phyloP scores from a whole-genome alignment of 164 flowering plant genomes.

The Piper longum region DNA sequence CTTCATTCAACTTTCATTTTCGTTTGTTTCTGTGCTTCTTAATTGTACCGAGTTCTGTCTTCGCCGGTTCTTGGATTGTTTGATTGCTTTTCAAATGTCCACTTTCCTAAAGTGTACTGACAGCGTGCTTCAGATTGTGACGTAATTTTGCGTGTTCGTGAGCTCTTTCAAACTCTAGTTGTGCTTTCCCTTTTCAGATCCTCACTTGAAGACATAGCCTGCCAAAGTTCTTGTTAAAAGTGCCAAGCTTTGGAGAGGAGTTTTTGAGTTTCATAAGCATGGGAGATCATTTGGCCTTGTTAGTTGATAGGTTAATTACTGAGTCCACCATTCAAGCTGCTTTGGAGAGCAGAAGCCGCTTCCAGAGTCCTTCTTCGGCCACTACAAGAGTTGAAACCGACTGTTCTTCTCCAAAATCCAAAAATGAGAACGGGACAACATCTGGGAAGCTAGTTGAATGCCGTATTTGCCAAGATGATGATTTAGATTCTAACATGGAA shows the following conservation, averaged over 20 bases:
- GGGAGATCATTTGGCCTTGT: slow-evolving; percentile 88
- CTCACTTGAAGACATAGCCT: not conserved
- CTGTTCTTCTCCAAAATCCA: slow-evolving; percentile 18
- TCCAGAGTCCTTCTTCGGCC: slow-evolving; percentile 9
- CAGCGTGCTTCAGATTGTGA: too few relatives aligned
- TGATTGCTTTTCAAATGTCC: too few relatives aligned
- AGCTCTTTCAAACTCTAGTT: not conserved
- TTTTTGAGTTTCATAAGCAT: slow-evolving; percentile 15
- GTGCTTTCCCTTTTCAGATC: not conserved
- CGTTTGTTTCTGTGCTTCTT: too few relatives aligned
- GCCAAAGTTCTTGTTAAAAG: not conserved
- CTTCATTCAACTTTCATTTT: too few relatives aligned
- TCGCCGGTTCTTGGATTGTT: too few relatives aligned
- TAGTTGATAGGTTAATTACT: slow-evolving; percentile 51
- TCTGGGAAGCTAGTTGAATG: slow-evolving; percentile 41
- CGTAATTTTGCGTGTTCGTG: too few relatives aligned
- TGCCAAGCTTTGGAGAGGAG: not conserved
- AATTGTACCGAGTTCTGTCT: too few relatives aligned
- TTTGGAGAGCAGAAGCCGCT: slow-evolving; percentile 26
- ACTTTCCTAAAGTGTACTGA: too few relatives aligned
- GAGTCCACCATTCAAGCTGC: slow-evolving; percentile 52
- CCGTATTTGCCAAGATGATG: slow-evolving; percentile 90
- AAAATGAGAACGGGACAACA: slow-evolving; percentile 14
- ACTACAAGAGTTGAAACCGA: slow-evolving; percentile 13
- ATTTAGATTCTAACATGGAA: slow-evolving; percentile 62